These are phyloP conservation scores for Malassezia sympodialis DNA, from an alignment of 1,284 basidiomycete species.

Conservation along the genomic window DNA sequence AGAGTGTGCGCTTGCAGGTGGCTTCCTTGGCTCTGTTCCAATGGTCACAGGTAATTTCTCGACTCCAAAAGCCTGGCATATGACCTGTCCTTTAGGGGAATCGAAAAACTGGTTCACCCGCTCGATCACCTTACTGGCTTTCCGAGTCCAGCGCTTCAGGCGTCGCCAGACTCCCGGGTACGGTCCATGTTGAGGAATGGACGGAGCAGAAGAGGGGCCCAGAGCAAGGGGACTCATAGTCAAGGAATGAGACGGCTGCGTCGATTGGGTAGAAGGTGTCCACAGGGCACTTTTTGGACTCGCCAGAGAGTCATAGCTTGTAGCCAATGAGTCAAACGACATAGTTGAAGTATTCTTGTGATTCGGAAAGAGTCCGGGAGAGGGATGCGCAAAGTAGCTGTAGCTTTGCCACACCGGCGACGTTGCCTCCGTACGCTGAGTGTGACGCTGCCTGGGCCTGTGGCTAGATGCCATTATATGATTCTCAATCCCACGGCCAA, in stretches of 20 bases:
- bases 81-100: slow-evolving; percentile 30
- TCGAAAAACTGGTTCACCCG: slow-evolving; percentile 31
- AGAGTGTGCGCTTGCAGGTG: background rate
- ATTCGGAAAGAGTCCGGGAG: slow-evolving; percentile 5
- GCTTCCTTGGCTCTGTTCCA: background rate
- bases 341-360: slow-evolving; percentile 34
- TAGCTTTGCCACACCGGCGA: slow-evolving; percentile 6
- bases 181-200: slow-evolving; percentile 16
- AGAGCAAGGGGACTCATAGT: slow-evolving; percentile 27
- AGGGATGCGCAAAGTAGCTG: slow-evolving; percentile 18
- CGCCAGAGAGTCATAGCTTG: slow-evolving; percentile 39
- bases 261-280: background rate
- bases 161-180: slow-evolving; percentile 46
- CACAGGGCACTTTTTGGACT: slow-evolving; percentile 18
- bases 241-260: background rate
- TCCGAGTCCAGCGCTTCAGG: slow-evolving; percentile 43
- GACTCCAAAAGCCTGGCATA: slow-evolving; percentile 25
- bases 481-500: slow-evolving; percentile 44
- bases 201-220: slow-evolving; percentile 12
- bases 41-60: slow-evolving; percentile 12
- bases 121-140: slow-evolving; percentile 41
- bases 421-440: background rate
- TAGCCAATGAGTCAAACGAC: slow-evolving; percentile 45
- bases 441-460: slow-evolving; percentile 22
- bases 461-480: slow-evolving; percentile 43